Evolutionary conservation across 345 rosid genomes (phyloP), one percentile per base, ranked within the genome.

Genomic region (Heritiera fomes): DNA sequence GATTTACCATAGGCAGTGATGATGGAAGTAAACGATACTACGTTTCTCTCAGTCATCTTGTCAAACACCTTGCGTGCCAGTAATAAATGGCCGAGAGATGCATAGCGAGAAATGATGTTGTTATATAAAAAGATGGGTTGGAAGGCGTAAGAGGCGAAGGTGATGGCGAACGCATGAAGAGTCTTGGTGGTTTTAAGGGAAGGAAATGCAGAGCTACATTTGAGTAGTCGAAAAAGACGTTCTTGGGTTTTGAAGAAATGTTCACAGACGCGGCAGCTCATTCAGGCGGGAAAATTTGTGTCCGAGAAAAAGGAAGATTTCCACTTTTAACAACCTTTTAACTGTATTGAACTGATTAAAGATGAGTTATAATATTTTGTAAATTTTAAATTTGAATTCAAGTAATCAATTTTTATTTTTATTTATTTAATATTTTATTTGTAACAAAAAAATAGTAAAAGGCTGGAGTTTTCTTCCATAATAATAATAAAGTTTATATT

Each of bases 101-200:
- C 84, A 60, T 91, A 92, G 0, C 79, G 43, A 0, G 73, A 58
- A 9, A 92, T 83, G 78, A 95, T 78, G 75, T 89, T 95, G 82
- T 95, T 95, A 84, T 65, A 61, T 47, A 93, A 40, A 73, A 71
- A 92, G 73, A 90, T 67, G 53, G 92, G 83, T 77, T 93, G 97
- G 30, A 70, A 60, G 38, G 85, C 78, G 64, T 76, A 75, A 13
- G 84, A 69, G 68, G 38, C 38, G 38, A 85, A 70, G 2, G 93
- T 91, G 73, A 89, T 80, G 76, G 85, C 61, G 47, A 93, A 90
- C 0, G 97, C 99, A 47, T 93, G 98, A 45, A 93, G 92, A 81
- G 87, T 73, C 73, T 87, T 90, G 14, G 90, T 84, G 17, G 79
- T 83, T 38, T 79, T 65, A 62, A 93, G 83, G 47, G 94, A 86